phyloP scores from a whole-genome alignment of 345 rosid genomes.

The Moricandia moricandioides region DNA sequence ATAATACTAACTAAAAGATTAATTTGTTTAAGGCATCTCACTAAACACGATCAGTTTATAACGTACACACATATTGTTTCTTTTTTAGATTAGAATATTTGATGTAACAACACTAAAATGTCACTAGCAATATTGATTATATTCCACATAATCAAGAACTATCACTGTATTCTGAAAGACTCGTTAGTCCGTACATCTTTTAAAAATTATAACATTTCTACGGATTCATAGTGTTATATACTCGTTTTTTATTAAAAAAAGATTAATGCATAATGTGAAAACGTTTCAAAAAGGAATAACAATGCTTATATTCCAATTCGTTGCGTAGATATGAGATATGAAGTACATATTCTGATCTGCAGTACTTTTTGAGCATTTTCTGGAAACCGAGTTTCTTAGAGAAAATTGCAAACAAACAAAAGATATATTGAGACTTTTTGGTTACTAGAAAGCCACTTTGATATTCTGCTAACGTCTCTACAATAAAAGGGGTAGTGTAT shows the following conservation, averaged over 20 bases:
- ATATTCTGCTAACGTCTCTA: constrained; percentile 8
- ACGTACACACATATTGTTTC: constrained; percentile 30
- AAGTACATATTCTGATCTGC: not conserved
- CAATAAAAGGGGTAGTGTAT: constrained; percentile 13
- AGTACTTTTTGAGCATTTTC: not conserved
- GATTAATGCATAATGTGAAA: not conserved
- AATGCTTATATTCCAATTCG: not conserved
- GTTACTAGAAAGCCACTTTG: not conserved
- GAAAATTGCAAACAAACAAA: not conserved
- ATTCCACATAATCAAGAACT: constrained; percentile 29
- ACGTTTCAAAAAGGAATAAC: not conserved
- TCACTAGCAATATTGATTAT: constrained; percentile 17
- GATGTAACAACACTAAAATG: constrained; percentile 32
- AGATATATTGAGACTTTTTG: not conserved
- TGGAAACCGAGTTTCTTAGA: not conserved
- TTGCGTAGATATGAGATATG: not conserved
- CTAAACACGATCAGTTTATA: constrained; percentile 9
- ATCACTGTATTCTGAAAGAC: not conserved
- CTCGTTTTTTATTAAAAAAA: not conserved
- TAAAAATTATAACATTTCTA: not conserved
- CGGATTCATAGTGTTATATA: not conserved
- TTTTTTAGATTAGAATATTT: constrained; percentile 31
- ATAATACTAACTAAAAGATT: not conserved
- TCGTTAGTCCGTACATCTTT: not conserved
- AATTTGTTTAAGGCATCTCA: constrained; percentile 11